Evolutionary conservation across 2,329 filamentous ascomycete genomes (phyloP), one percentile per base, ranked within the genome.

Genomic region (Aspergillus terreus): DNA sequence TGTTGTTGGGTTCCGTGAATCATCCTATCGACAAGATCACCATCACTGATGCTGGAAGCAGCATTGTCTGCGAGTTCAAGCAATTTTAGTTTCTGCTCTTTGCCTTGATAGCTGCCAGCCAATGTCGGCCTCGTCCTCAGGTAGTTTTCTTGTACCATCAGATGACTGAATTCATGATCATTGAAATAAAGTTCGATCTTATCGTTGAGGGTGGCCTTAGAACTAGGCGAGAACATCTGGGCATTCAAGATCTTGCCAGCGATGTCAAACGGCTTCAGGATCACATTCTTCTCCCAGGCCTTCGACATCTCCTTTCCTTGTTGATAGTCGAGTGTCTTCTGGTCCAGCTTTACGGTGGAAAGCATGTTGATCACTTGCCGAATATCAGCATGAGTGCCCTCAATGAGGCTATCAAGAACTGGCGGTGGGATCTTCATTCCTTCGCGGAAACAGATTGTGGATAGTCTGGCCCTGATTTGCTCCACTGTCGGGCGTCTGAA

Each of bases 101-200:
- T 84, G 52, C 81, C 83, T 36, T 77, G 78, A 66, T 85, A 86
- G 17, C 77, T 78, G 54, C 77, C 81, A 3, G 88, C 76, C 11
- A 76, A 78, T 54, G 85, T 79, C 3, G 94, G 94, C 54, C 85
- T 89, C 2, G 90, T 91, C 56, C 84, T 87, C 11, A 99, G 79
- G 62, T 99, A 99, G 67, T 99, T 99, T 71, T 99, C 95, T 69
- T 99, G 94, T 44, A 99, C 85, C 94, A 99, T 97, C 48, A 99
- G 78, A 65, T 86, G 94, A 64, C 91, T 96, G 74, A 97, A 95
- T 63, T 99, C 94, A 66, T 99, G 94, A 63, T 99, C 94, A 70
- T 99, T 97, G 78, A 99, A 99, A 71, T 99, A 99, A 1, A 99
- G 83, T 72, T 99, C 92, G 56, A 95, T 94, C 78, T 99, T 99